These are phyloP conservation scores for Thelonectria olida DNA, from an alignment of 2,329 filamentous ascomycete genomes.

Conservation along the genomic window DNA sequence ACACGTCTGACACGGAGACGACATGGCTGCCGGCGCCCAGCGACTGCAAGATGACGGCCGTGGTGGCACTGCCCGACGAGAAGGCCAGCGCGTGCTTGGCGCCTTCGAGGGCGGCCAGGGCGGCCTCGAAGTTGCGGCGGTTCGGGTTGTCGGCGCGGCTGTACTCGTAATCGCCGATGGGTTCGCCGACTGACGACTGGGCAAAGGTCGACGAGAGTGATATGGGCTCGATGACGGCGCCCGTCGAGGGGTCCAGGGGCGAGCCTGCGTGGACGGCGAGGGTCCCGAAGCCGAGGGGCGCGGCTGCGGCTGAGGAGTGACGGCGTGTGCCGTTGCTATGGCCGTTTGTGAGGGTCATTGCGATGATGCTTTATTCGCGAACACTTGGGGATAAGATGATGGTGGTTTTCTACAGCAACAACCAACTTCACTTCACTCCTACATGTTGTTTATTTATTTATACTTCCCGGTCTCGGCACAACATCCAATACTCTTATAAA, in stretches of 20 bases:
- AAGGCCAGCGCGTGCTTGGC: conserved; percentile 94
- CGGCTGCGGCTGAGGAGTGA: too few species aligned
- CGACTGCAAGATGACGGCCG: conserved; percentile 90
- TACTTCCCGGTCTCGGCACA: neutral
- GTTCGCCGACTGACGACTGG: conserved; percentile 85
- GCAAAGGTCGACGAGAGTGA: conserved; percentile 97
- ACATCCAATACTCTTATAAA: neutral
- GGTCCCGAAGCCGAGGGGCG: conserved; percentile 73
- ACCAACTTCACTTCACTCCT: too few species aligned
- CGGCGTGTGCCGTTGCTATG: neutral
- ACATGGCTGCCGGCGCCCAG: conserved; percentile 91
- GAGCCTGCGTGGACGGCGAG: conserved; percentile 93
- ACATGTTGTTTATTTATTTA: neutral
- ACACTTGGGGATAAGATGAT: too few species aligned
- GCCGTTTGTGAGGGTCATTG: neutral
- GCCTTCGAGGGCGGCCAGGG: conserved; percentile 90
- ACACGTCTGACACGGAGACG: conserved; percentile 95
- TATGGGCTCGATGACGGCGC: conserved; percentile 95
- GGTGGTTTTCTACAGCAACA: too few species aligned
- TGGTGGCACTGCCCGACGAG: conserved; percentile 91
- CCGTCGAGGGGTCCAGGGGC: conserved; percentile 88
- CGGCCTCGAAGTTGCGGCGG: conserved; percentile 90
- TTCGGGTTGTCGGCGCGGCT: conserved; percentile 94
- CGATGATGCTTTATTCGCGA: too few species aligned
- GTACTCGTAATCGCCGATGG: conserved; percentile 91